Evolutionary conservation across 306 rosid species (phyloP).

Genomic region (Prunus mongolica): DNA sequence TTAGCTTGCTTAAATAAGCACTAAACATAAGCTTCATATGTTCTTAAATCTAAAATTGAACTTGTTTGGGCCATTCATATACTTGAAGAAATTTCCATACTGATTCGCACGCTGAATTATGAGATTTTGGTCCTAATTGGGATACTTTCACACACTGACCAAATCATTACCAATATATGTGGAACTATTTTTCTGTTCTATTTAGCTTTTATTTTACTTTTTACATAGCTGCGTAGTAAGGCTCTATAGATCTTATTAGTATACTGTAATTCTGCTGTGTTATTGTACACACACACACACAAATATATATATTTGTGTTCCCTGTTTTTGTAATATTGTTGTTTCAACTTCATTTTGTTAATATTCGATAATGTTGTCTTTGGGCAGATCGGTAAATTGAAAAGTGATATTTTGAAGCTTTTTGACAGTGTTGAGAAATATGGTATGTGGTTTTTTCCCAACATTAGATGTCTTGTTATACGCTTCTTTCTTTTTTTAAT

Average conservation of each 20-base stretch:
- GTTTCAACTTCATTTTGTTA: neutral
- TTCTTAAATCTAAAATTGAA: neutral
- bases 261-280: neutral
- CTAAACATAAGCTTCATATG: neutral
- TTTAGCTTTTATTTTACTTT: neutral
- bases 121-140: neutral
- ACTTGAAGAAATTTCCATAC: neutral
- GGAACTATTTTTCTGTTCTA: neutral
- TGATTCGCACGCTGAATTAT: neutral
- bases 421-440: slow-evolving; percentile 92
- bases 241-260: neutral
- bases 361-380: slow-evolving; percentile 12
- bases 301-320: neutral
- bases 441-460: slow-evolving; percentile 53
- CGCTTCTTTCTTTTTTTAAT: neutral
- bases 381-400: slow-evolving; percentile 69
- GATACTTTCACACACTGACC: neutral
- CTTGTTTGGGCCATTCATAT: neutral
- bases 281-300: neutral
- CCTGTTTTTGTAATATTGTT: slow-evolving; percentile 9
- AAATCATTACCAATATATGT: neutral
- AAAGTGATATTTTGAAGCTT: slow-evolving; percentile 82
- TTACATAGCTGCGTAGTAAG: neutral
- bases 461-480: neutral
- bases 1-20: slow-evolving; percentile 10